Percentiles rank a stretch among this genome's conserved stretches.
Evolutionary conservation across 495 filamentous ascomycete genomes (phyloP).

Genomic region (Achaetomiella virescens): DNA sequence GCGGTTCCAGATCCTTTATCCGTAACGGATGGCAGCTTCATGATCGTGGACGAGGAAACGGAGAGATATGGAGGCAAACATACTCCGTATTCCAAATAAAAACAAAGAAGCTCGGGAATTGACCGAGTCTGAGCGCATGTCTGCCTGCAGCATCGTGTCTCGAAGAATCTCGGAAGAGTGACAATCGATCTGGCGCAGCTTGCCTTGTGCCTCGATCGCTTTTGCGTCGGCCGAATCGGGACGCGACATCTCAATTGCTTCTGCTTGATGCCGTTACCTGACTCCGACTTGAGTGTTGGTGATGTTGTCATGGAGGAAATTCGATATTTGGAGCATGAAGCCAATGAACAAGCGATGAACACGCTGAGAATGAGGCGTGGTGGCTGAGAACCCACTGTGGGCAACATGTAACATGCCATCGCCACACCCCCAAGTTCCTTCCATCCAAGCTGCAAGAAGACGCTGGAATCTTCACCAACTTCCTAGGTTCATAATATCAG

Average conservation of each 20-base stretch:
- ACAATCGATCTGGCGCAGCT: slow-evolving; percentile 9
- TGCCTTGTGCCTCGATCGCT: neutral
- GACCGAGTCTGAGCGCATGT: neutral
- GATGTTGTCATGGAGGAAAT: neutral
- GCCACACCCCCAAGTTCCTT: too few relatives aligned
- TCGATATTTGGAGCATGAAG: neutral
- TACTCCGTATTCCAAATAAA: neutral
- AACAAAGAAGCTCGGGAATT: neutral
- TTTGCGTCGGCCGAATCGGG: slow-evolving; percentile 4
- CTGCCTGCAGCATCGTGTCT: slow-evolving; percentile 1
- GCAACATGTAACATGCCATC: too few relatives aligned
- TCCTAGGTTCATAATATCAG: too few relatives aligned
- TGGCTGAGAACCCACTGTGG: too few relatives aligned
- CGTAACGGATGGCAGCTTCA: too few relatives aligned
- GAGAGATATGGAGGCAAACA: too few relatives aligned
- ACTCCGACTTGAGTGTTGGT: neutral
- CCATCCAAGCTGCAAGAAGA: too few relatives aligned
- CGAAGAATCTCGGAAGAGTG: slow-evolving; percentile 1
- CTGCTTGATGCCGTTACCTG: neutral
- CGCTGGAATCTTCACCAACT: too few relatives aligned
- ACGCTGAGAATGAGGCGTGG: too few relatives aligned
- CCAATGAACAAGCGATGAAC: too few relatives aligned
- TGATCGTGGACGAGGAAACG: too few relatives aligned
- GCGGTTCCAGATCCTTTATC: too few relatives aligned
- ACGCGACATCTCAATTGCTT: neutral